phyloP scores from a whole-genome alignment of 768 basidiomycete species.

The Boletus vinaceobasis region DNA sequence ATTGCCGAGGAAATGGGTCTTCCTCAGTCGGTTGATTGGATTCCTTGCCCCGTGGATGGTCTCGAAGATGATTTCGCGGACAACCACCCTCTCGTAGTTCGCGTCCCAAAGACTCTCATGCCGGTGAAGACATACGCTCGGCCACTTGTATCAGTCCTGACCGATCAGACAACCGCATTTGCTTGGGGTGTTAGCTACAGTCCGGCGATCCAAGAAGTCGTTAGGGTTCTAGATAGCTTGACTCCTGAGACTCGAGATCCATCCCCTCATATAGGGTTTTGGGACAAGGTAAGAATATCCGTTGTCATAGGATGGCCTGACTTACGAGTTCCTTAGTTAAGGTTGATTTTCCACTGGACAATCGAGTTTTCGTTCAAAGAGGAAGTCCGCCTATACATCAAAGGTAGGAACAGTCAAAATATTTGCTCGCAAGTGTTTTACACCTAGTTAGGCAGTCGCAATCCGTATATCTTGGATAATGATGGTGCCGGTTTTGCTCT shows the following conservation, averaged over 20 bases:
- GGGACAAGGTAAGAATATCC: constrained; percentile 75
- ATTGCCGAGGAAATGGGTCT: constrained; percentile 85
- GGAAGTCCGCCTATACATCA: constrained; percentile 78
- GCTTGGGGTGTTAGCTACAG: constrained; percentile 89
- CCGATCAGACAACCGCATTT: constrained; percentile 64
- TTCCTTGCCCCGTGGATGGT: constrained; percentile 64
- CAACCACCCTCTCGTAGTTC: constrained; percentile 51
- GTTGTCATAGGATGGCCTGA: not conserved
- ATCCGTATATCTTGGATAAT: constrained; percentile 69
- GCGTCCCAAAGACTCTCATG: constrained; percentile 89
- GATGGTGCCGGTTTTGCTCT: constrained; percentile 85
- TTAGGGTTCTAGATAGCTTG: constrained; percentile 78
- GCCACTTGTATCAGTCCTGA: constrained; percentile 65
- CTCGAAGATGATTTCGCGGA: constrained; percentile 49
- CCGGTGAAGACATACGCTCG: constrained; percentile 90
- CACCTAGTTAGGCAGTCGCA: constrained; percentile 59
- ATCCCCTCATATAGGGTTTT: constrained; percentile 84
- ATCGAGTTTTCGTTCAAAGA: constrained; percentile 61
- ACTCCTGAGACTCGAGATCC: constrained; percentile 74
- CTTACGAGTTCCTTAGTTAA: constrained; percentile 43
- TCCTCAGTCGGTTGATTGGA: constrained; percentile 64
- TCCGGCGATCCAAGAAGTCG: constrained; percentile 82
- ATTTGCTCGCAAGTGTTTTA: constrained; percentile 7
- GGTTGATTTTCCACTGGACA: constrained; percentile 83
- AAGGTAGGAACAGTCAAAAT: constrained; percentile 50